These are phyloP conservation scores for Monosporascus sp. DNA, from an alignment of 2,329 filamentous ascomycete genomes.

Conservation along the genomic window DNA sequence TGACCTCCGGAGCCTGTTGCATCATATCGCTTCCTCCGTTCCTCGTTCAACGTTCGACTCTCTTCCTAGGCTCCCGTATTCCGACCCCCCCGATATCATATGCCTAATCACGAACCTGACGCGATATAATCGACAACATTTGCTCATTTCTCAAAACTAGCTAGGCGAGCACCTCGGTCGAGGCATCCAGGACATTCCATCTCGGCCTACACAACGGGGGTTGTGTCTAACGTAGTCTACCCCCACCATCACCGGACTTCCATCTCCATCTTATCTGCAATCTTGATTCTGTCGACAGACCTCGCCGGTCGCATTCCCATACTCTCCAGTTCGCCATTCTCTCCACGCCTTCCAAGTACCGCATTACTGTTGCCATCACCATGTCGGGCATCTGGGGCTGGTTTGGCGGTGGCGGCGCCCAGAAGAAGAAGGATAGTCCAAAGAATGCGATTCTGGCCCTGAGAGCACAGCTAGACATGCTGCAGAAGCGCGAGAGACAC, in stretches of 20 bases:
- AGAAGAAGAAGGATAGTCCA: constrained; percentile 86
- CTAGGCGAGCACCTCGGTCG: background rate
- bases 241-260: background rate
- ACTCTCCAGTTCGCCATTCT: background rate
- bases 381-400: constrained; percentile 76
- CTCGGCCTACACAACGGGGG: background rate
- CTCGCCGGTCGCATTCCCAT: background rate
- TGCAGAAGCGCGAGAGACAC: constrained; percentile 93
- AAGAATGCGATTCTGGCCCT: constrained; percentile 94
- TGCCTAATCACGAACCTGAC: background rate
- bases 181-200: background rate
- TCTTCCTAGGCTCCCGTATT: background rate
- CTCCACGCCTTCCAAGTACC: constrained; percentile 1
- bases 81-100: background rate
- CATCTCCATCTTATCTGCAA: background rate
- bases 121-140: background rate
- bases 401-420: constrained; percentile 79
- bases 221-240: background rate
- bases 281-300: background rate
- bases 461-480: constrained; percentile 88
- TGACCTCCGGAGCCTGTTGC: background rate
- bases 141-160: background rate
- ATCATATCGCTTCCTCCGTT: background rate
- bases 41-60: too few relatives aligned
- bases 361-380: constrained; percentile 19